Evolutionary conservation across 164 flowering plant genomes (phyloP).

Genomic region (Aristolochia contorta): DNA sequence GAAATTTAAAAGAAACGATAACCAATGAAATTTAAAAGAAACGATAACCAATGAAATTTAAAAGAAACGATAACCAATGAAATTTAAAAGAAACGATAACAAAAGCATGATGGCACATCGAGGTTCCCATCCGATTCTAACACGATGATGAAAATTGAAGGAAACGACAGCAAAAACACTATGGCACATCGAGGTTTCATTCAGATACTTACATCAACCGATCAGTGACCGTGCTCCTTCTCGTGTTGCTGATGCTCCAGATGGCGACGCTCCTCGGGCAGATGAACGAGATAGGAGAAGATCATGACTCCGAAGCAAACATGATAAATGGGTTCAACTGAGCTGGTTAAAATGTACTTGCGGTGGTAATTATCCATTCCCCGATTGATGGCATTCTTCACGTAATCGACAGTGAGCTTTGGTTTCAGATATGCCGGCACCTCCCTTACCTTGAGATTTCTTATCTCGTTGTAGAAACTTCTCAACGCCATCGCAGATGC

Average conservation of each 20-base stretch:
- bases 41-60: background rate
- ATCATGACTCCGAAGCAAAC: slow-evolving; percentile 80
- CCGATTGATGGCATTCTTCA: slow-evolving; percentile 35
- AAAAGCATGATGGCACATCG: background rate
- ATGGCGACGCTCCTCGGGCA: slow-evolving; percentile 89
- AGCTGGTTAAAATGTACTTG: slow-evolving; percentile 70
- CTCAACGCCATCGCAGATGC: slow-evolving; percentile 47
- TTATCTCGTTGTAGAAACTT: slow-evolving; percentile 64
- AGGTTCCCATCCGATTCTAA: background rate
- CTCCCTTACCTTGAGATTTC: slow-evolving; percentile 65
- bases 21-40: too few relatives aligned
- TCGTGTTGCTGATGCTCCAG: slow-evolving; percentile 74
- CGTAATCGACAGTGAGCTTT: slow-evolving; percentile 31
- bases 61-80: background rate
- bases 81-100: background rate
- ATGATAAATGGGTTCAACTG: slow-evolving; percentile 60
- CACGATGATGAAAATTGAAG: background rate
- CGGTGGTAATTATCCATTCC: slow-evolving; percentile 62
- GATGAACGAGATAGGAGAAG: slow-evolving; percentile 82
- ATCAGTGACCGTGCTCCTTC: slow-evolving; percentile 38
- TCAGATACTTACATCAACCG: background rate
- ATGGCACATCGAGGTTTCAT: slow-evolving; percentile 1
- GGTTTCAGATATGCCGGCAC: slow-evolving; percentile 61
- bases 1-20: too few relatives aligned
- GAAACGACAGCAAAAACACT: background rate